Base-by-base conservation (phyloP, 1,284 basidiomycete species). In the Sporisorium iseilematis-ciliati region DNA sequence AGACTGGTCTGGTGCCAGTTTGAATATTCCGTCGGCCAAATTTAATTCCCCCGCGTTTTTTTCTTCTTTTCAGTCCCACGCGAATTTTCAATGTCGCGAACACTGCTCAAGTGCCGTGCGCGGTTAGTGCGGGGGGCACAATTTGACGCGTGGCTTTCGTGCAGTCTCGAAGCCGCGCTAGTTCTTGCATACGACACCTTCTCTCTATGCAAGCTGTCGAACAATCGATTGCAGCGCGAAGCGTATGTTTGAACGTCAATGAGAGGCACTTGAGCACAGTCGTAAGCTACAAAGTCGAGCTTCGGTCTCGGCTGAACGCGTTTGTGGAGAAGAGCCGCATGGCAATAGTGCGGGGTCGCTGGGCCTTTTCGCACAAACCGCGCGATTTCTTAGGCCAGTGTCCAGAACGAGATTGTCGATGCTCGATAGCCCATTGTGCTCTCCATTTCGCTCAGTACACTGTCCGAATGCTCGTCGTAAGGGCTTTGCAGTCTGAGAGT, bases 251-350 rank as follows among this genome's bases (percentile, higher is more conserved):
- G 25, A n/a, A 6, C 26, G 12, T 35, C 18, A 26, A 23, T 12
- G 14, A 33, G 33, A 38, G 31, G 35, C 21, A 18, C 16, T 52
- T 41, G 35, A 14, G 7, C 23, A 21, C 35, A 35, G 31, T 52
- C 21, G 50, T n/a, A 38, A 35, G 29, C 20, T 16, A 40, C 43
- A 21, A 46, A 10, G 23, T 21, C 8, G n/a, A 10, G 18, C 26
- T 50, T 46, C 43, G 45, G 51, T 62, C 57, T 45, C 14, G 29
- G 29, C 16, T 50, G 20, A 26, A 18, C 12, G 18, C 12, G 41
- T 53, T 43, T 45, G 51, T 59, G 64, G 64, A 57, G 57, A 49
- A 49, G 31, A 55, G 33, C 40, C 41, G 64, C 64, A 59, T 59
- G 20, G 51, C 35, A 38, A 31, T 50, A 54, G 29, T 59, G 64